phyloP scores from a whole-genome alignment of 176 grass and related monocot species.

The Musa schizocarpa region DNA sequence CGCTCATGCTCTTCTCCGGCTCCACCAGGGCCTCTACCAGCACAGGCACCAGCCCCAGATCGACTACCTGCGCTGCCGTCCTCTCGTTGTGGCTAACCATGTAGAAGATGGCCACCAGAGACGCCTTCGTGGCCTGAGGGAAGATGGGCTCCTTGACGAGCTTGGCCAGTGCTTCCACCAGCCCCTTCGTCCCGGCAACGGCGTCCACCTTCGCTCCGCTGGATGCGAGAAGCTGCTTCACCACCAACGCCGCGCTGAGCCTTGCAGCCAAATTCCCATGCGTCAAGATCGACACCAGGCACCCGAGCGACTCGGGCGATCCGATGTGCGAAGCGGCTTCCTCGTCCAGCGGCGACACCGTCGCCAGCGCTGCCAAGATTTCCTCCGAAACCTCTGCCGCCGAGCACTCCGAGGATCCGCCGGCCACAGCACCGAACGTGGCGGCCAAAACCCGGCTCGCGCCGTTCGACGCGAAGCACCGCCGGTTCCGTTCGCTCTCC shows the following conservation, averaged over 20 bases:
- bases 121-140: slow-evolving; percentile 48
- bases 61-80: slow-evolving; percentile 8
- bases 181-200: slow-evolving; percentile 17
- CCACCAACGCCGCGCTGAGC: slow-evolving; percentile 35
- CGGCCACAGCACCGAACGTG: slow-evolving; percentile 24
- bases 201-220: slow-evolving; percentile 17
- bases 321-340: slow-evolving; percentile 28
- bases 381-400: slow-evolving; percentile 13
- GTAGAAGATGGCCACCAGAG: slow-evolving; percentile 50
- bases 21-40: slow-evolving; percentile 46
- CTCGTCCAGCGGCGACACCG: slow-evolving; percentile 47
- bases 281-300: slow-evolving; percentile 25
- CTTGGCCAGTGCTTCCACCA: slow-evolving; percentile 28
- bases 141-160: slow-evolving; percentile 44
- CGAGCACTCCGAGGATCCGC: background rate
- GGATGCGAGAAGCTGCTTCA: slow-evolving; percentile 40
- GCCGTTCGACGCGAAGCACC: slow-evolving; percentile 29
- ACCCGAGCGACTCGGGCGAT: slow-evolving; percentile 26
- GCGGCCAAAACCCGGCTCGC: slow-evolving; percentile 24
- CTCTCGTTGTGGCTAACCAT: slow-evolving; percentile 9
- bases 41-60: slow-evolving; percentile 33
- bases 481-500: slow-evolving; percentile 69
- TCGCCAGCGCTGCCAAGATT: slow-evolving; percentile 40
- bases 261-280: slow-evolving; percentile 22
- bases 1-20: slow-evolving; percentile 58